Base-by-base conservation (phyloP, 2,329 filamentous ascomycete species). In the Penicillium verrucosum region DNA sequence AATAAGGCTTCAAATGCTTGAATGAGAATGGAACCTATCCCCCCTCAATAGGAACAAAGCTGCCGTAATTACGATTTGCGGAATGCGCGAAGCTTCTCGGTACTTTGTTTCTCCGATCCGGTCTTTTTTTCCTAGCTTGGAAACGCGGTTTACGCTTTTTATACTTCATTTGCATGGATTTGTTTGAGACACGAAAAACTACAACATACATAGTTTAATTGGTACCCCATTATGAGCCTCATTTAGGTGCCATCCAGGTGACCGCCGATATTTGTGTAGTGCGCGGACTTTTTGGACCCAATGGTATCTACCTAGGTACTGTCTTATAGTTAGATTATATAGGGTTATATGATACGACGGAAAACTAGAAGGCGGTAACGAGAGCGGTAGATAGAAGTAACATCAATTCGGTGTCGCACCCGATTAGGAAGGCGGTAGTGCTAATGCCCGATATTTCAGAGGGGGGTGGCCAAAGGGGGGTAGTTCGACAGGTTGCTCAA, bases 21-120 rank as follows among this genome's bases (percentile, higher is more conserved):
- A 34, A 50, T 47, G 54, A 53, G 45, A 62, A 60, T 42, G 48
- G 57, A 49, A 34, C 38, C 51, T 52, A 12, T 55, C 48, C 23
- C 48, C 47, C 38, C 1, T 45, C 49, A 45, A 51, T 45, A 16
- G 12, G 40, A 51, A 44, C 11, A 36, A 43, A 44, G 52, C 52
- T 55, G 30, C 52, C 52, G 25, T 42, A 38, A 32, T 30, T 47
- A 46, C 57, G 63, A 66, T 63, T 65, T 63, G 59, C 53, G 57
- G 54, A 55, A 55, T 55, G 52, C 52, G 52, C 46, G 54, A 51
- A 49, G 51, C 51, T 54, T 25, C 32, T 51, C 61, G 61, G 61
- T 9, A 12, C 8, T 34, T 50, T 6, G 40, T 63, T 66, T 59
- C 23, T 56, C 64, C 64, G 60, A 11, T 6, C 38, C 49, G 59